Base-by-base conservation (phyloP, 2,329 filamentous ascomycete species). In the Nothophoma quercina region DNA sequence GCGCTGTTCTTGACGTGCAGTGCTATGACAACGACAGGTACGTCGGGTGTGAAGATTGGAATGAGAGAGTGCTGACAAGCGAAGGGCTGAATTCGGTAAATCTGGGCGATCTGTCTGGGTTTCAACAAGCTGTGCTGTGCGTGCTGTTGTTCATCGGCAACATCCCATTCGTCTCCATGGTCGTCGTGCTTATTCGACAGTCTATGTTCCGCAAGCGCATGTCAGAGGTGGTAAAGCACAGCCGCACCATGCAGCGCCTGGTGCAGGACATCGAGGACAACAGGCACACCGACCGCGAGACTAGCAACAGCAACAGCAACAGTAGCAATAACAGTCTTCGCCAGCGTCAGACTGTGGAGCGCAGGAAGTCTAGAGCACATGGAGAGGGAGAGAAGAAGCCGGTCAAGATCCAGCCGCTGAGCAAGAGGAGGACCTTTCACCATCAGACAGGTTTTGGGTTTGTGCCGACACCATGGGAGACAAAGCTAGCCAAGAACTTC, bases 391-490 rank as follows among this genome's bases (percentile, higher is more conserved):
- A n/a, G 28, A 51, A 16, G 13, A 36, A 35, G 5, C 19, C 51
- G 1, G 39, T 42, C 0, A 60, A 58, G 26, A 53, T 53, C 5
- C 53, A 60, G 10, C 53, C 60, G 2, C 33, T 64, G n/a, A 52
- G 47, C 6, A 60, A 45, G 28, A 41, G 58, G 38, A 54, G 65
- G 4, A 67, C 52, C 0, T 69, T 62, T 22, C 62, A 71, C 26
- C 63, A 69, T 32, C 60, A 66, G 16, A 59, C 62, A 1, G 66
- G 66, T 1, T 67, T 65, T 35, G 66, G 65, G 8, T 65, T 67
- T 13, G 57, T 70, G n/a, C 67, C 68, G 5, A 65, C 65, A 18
- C 67, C 67, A 1, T 71, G 68, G 68, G 67, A 71, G 22, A 68
- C 63, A 1, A 62, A 65, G 7, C 33, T 59, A 13, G 60, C 62